Conservation (phyloP, 2,329 filamentous ascomycete genomes). For the Colletotrichum neosansevieriae region DNA sequence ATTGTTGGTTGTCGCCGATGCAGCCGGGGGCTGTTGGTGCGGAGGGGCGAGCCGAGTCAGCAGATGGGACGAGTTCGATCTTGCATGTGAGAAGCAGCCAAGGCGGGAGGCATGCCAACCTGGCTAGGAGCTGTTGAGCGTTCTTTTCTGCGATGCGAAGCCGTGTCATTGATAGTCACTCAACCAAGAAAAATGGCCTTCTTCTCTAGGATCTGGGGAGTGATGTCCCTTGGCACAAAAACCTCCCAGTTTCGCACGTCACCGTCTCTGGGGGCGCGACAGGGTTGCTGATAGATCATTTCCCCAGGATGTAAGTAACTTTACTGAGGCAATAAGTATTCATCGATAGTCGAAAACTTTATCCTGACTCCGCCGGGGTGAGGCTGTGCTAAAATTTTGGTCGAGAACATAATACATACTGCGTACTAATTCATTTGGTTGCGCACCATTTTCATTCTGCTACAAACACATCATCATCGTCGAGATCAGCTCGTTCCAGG, state of each 20-base stretch:
- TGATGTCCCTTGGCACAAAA: neutral
- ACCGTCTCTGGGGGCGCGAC: conserved; percentile 1
- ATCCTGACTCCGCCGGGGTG: conserved; percentile 17
- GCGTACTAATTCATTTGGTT: neutral
- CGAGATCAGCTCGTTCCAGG: neutral
- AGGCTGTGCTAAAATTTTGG: conserved; percentile 21
- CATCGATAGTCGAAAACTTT: conserved; percentile 10
- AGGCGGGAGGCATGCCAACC: conserved; percentile 7
- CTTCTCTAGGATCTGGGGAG: neutral
- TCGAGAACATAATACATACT: no score
- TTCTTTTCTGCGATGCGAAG: neutral
- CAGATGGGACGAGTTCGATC: conserved; percentile 15
- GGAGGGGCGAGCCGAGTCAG: neutral
- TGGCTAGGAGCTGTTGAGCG: neutral
- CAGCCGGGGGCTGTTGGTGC: neutral
- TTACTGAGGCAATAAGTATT: neutral
- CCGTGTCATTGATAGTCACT: neutral
- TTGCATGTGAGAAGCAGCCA: conserved; percentile 26
- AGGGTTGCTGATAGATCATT: neutral
- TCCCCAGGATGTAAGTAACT: neutral
- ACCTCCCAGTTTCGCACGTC: conserved; percentile 1
- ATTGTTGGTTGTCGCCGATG: no score
- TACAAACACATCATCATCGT: neutral
- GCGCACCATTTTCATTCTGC: neutral
- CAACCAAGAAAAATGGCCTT: neutral